Evolutionary conservation across 2,329 filamentous ascomycete species (phyloP).

Genomic region (Sclerotinia nivalis): DNA sequence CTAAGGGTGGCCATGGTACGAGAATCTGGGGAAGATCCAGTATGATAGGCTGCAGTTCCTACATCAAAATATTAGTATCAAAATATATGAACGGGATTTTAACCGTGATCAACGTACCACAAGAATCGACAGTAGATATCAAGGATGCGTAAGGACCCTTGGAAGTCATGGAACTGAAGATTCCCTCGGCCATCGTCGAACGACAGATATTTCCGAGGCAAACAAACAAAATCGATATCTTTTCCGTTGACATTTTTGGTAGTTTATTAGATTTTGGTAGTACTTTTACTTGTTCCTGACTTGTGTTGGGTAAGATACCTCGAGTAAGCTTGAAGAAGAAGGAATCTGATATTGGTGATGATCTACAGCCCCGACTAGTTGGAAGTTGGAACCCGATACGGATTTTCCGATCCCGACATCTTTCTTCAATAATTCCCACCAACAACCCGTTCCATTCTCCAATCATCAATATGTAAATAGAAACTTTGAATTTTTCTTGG

Average conservation of each 20-base stretch:
- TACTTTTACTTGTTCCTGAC: not conserved
- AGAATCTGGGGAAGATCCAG: slow-evolving; percentile 72
- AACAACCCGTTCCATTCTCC: not conserved
- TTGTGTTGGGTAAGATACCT: not conserved
- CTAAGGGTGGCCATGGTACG: slow-evolving; percentile 80
- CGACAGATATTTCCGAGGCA: slow-evolving; percentile 95
- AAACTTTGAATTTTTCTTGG: not conserved
- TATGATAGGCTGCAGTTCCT: slow-evolving; percentile 72
- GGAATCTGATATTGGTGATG: slow-evolving; percentile 9
- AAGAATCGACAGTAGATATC: slow-evolving; percentile 76
- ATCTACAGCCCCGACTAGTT: not conserved
- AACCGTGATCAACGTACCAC: slow-evolving; percentile 58
- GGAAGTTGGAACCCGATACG: not conserved
- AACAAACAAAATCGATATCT: slow-evolving; percentile 81
- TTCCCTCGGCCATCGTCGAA: slow-evolving; percentile 94
- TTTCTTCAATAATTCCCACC: not conserved
- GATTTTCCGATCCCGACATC: slow-evolving; percentile 7
- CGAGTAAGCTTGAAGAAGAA: not conserved
- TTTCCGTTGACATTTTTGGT: slow-evolving; percentile 26
- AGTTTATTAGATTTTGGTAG: not conserved
- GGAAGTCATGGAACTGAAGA: slow-evolving; percentile 73
- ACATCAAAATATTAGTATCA: not conserved
- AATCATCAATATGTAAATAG: not conserved
- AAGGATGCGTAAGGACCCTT: slow-evolving; percentile 59
- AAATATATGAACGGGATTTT: not conserved